These are phyloP conservation scores for Paragyromitra xinjiangensis DNA, from an alignment of 495 filamentous ascomycete species.

Conservation along the genomic window DNA sequence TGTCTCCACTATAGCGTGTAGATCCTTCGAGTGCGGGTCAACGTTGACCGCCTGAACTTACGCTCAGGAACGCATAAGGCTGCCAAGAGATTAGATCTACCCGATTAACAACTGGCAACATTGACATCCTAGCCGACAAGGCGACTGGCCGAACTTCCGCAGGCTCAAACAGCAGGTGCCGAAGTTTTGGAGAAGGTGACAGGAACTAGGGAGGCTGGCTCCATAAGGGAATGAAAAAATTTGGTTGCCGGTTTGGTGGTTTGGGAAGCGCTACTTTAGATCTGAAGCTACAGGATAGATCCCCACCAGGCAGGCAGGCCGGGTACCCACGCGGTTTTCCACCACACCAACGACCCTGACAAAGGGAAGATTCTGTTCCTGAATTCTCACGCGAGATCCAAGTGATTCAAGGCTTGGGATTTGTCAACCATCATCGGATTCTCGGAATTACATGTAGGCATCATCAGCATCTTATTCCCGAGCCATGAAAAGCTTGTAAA, in stretches of 20 bases:
- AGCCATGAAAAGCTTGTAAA: conserved; percentile 25
- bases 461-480: conserved; percentile 44
- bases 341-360: conserved; percentile 6
- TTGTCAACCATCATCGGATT: conserved; percentile 32
- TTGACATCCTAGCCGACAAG: background rate
- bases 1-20: conserved; percentile 36
- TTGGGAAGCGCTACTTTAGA: conserved; percentile 8
- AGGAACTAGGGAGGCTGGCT: background rate
- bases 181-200: conserved; percentile 18
- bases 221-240: conserved; percentile 17
- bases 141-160: background rate
- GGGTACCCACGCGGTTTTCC: conserved; percentile 3
- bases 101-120: background rate
- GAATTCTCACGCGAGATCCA: background rate
- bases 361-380: conserved; percentile 21
- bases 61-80: background rate
- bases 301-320: background rate
- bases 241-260: conserved; percentile 7
- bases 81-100: conserved; percentile 46
- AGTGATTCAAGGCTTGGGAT: conserved; percentile 10
- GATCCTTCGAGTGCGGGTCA: background rate
- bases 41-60: background rate
- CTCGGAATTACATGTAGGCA: background rate
- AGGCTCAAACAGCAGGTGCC: conserved; percentile 24
- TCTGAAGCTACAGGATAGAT: background rate